These are phyloP conservation scores for Pseudocercospora vitis DNA, from an alignment of 2,329 filamentous ascomycete species.

Conservation along the genomic window DNA sequence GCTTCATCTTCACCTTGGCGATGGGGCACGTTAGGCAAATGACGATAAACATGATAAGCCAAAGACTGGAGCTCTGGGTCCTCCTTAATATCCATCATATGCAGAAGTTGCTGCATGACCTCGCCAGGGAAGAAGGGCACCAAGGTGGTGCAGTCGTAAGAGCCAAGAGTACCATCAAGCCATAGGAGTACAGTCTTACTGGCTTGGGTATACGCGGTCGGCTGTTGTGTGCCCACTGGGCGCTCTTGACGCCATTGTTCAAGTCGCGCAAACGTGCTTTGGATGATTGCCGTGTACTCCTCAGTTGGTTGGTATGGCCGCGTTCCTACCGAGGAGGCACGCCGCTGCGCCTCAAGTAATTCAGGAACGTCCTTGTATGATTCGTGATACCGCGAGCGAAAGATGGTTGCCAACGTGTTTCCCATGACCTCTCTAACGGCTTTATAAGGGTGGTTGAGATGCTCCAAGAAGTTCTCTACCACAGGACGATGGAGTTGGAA, in stretches of 20 bases:
- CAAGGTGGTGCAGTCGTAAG: constrained; percentile 88
- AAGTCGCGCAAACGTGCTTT: constrained; percentile 72
- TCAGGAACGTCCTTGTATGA: constrained; percentile 78
- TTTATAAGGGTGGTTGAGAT: constrained; percentile 97
- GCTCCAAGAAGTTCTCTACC: constrained; percentile 80
- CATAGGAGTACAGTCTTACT: constrained; percentile 95
- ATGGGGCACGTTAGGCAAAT: constrained; percentile 93
- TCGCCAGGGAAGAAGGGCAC: constrained; percentile 85
- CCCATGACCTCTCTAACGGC: constrained; percentile 94
- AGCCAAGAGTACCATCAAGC: constrained; percentile 88
- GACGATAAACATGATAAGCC: constrained; percentile 94
- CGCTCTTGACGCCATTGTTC: constrained; percentile 87
- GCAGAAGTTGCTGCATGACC: constrained; percentile 88
- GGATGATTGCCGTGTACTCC: constrained; percentile 71
- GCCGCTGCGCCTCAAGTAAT: constrained; percentile 76
- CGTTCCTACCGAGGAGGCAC: constrained; percentile 76
- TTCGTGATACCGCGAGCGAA: constrained; percentile 89
- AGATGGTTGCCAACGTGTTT: constrained; percentile 81
- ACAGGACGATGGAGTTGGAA: constrained; percentile 89
- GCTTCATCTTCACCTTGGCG: constrained; percentile 77
- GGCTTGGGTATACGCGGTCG: constrained; percentile 90
- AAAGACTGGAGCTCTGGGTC: constrained; percentile 92
- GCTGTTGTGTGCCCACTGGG: constrained; percentile 83
- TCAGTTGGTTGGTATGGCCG: constrained; percentile 77
- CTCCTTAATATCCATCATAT: constrained; percentile 99